phyloP scores from a whole-genome alignment of 2,329 filamentous ascomycete genomes.

The Didymella arachidicola region DNA sequence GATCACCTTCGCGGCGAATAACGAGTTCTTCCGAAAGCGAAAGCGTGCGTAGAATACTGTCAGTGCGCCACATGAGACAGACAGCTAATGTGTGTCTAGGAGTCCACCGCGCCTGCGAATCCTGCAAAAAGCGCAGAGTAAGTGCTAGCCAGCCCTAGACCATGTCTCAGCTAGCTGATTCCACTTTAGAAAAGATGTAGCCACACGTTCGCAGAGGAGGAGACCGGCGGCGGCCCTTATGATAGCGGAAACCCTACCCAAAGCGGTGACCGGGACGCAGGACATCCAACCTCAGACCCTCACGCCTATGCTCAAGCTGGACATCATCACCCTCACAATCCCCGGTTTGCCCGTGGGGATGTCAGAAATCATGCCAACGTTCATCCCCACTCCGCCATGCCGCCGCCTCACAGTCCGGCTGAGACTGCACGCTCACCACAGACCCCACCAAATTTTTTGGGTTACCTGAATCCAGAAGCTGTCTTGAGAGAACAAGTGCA shows the following conservation, averaged over 20 bases:
- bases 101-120: conserved; percentile 54
- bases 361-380: conserved; percentile 32
- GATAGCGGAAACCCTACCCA: conserved; percentile 49
- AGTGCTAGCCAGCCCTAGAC: conserved; percentile 22
- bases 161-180: conserved; percentile 11
- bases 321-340: conserved; percentile 38
- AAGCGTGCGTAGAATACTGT: conserved; percentile 45
- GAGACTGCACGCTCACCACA: conserved; percentile 39
- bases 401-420: conserved; percentile 44
- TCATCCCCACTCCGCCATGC: conserved; percentile 38
- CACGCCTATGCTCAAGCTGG: conserved; percentile 32
- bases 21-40: conserved; percentile 55
- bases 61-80: conserved; percentile 27
- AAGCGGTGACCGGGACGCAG: conserved; percentile 47
- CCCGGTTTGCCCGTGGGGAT: conserved; percentile 36
- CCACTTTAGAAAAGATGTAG: conserved; percentile 51
- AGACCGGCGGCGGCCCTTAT: conserved; percentile 42
- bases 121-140: conserved; percentile 55
- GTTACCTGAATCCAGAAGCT: conserved; percentile 58
- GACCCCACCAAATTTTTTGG: conserved; percentile 54
- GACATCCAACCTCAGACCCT: conserved; percentile 43
- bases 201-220: conserved; percentile 52
- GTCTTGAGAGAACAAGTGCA: conserved; percentile 54
- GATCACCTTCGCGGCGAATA: conserved; percentile 56
- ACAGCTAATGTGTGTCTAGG: conserved; percentile 41